Conservation (phyloP, 768 basidiomycete genomes). For the Tylopilus subfusipes region DNA sequence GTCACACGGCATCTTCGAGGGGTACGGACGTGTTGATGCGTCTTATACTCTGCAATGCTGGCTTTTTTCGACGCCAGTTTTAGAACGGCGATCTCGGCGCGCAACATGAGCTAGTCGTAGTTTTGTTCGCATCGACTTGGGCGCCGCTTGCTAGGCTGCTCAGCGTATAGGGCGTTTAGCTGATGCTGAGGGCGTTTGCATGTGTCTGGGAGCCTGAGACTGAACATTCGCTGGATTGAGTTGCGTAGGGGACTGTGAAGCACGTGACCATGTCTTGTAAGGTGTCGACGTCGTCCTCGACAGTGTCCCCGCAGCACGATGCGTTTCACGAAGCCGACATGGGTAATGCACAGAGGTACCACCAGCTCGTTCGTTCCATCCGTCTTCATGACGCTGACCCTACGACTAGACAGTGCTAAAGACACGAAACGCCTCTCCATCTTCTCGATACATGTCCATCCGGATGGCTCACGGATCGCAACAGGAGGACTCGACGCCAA, state of each 20-base stretch:
- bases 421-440: slow-evolving; percentile 71
- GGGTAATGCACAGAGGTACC: slow-evolving; percentile 76
- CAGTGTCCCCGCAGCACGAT: slow-evolving; percentile 36
- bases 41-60: slow-evolving; percentile 65
- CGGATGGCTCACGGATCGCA: slow-evolving; percentile 94
- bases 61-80: slow-evolving; percentile 83
- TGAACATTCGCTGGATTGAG: slow-evolving; percentile 8
- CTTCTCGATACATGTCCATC: slow-evolving; percentile 91
- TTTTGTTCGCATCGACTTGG: slow-evolving; percentile 83
- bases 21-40: slow-evolving; percentile 84
- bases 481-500: slow-evolving; percentile 96
- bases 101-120: slow-evolving; percentile 75
- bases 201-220: slow-evolving; percentile 29
- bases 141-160: slow-evolving; percentile 61
- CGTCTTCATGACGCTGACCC: background rate
- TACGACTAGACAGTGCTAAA: slow-evolving; percentile 42
- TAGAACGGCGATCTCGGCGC: slow-evolving; percentile 79
- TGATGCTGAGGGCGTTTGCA: slow-evolving; percentile 62
- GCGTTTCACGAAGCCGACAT: slow-evolving; percentile 86
- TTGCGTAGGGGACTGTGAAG: too few species aligned
- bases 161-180: slow-evolving; percentile 57
- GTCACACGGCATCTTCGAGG: slow-evolving; percentile 83
- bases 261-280: background rate
- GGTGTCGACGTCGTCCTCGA: background rate
- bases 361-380: background rate